Conservation (phyloP, 805 yeast genomes). For the Wickerhamomyces kurtzmanii region DNA sequence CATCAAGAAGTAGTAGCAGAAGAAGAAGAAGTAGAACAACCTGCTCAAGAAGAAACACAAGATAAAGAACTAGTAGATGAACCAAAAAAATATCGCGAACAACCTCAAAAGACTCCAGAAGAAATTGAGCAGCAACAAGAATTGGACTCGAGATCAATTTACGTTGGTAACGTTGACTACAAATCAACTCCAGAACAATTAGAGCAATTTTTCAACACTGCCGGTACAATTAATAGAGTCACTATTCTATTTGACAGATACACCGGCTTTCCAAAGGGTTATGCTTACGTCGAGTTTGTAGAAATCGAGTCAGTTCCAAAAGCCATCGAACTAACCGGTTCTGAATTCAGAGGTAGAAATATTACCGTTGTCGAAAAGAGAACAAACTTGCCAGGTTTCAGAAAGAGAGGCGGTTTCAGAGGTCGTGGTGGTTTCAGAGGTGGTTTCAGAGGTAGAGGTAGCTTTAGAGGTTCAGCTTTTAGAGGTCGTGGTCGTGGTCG, state of each 20-base stretch:
- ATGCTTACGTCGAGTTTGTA: conserved; percentile 55
- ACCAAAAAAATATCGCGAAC: conserved; percentile 1
- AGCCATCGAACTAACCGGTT: conserved; percentile 37
- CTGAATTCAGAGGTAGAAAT: conserved; percentile 33
- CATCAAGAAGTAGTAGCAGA: not conserved
- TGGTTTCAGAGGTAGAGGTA: conserved; percentile 6
- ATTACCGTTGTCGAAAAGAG: conserved; percentile 40
- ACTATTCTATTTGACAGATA: conserved; percentile 37
- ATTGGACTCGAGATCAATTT: conserved; percentile 42
- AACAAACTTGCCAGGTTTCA: conserved; percentile 42
- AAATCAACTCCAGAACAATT: conserved; percentile 39
- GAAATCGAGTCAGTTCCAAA: conserved; percentile 26
- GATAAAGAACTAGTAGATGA: not conserved
- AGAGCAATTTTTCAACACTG: conserved; percentile 32
- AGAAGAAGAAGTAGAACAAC: not conserved
- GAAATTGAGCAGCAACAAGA: conserved; percentile 27
- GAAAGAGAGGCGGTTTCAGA: conserved; percentile 12
- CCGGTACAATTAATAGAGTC: conserved; percentile 39
- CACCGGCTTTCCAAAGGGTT: conserved; percentile 43
- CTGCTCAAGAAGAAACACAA: not conserved
- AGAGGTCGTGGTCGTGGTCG: conserved; percentile 14
- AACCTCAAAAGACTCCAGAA: conserved; percentile 16
- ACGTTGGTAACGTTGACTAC: conserved; percentile 41
- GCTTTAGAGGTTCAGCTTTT: no score
- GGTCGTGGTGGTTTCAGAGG: conserved; percentile 7